Conservation (phyloP, 2,329 filamentous ascomycete species). For the Plectosphaerella sp. region DNA sequence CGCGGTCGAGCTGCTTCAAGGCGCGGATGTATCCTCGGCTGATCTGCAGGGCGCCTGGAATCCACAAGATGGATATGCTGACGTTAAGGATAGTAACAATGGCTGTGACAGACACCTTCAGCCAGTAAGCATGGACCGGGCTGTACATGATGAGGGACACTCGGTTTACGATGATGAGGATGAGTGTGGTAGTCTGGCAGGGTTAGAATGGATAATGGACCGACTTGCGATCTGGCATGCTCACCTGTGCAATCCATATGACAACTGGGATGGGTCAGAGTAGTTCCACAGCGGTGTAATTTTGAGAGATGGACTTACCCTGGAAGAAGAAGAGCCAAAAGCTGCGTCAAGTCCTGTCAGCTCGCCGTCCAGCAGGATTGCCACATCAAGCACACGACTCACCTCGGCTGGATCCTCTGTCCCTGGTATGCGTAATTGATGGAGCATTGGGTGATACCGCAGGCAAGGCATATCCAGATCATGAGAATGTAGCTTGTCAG, state of each 20-base stretch:
- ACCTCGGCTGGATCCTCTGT: not conserved
- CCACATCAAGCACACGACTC: not conserved
- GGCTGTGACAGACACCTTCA: slow-evolving; percentile 38
- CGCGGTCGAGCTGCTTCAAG: slow-evolving; percentile 44
- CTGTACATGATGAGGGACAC: slow-evolving; percentile 39
- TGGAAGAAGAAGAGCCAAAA: not conserved
- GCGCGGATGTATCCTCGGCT: slow-evolving; percentile 31
- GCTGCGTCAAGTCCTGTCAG: not conserved
- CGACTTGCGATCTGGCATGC: not conserved
- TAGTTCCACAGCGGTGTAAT: not conserved
- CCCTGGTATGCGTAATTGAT: not conserved
- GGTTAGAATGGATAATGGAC: not conserved
- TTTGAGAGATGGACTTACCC: not conserved
- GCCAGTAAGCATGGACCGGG: slow-evolving; percentile 23
- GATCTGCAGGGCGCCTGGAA: slow-evolving; percentile 39
- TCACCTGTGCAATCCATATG: not conserved
- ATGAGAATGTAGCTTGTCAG: not conserved
- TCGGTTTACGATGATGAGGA: slow-evolving; percentile 49
- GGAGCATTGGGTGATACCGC: not conserved
- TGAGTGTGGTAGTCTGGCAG: slow-evolving; percentile 36
- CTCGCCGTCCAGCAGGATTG: too few species aligned
- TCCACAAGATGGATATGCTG: slow-evolving; percentile 45
- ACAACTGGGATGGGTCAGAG: not conserved
- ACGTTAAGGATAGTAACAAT: slow-evolving; percentile 41
- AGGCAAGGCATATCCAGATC: not conserved